These are phyloP conservation scores for Cercophora samala DNA, from an alignment of 495 filamentous ascomycete species.

Conservation along the genomic window DNA sequence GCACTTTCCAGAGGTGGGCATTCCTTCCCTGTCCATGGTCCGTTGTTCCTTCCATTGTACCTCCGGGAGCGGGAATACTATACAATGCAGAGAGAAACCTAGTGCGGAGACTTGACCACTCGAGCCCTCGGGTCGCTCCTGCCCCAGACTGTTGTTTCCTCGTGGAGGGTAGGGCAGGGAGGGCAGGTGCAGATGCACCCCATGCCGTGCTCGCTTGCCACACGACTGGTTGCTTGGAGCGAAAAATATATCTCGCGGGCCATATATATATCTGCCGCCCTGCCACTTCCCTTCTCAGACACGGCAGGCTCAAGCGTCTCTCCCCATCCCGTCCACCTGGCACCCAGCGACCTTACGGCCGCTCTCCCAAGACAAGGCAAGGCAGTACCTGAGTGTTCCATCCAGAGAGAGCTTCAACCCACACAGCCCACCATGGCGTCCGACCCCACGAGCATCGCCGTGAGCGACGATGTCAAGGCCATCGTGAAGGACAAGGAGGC, in stretches of 20 bases:
- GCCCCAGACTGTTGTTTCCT: not conserved
- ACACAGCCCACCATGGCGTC: constrained; percentile 16
- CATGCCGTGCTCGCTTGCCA: not conserved
- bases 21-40: constrained; percentile 10
- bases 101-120: not conserved
- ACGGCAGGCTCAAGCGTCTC: not conserved
- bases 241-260: constrained; percentile 2
- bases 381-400: not conserved
- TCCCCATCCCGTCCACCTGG: not conserved
- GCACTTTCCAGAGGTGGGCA: constrained; percentile 23
- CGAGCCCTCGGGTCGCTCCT: not conserved
- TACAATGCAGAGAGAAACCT: not conserved
- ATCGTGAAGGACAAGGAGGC: constrained; percentile 21
- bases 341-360: not conserved
- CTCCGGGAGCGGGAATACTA: not conserved
- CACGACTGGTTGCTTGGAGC: not conserved
- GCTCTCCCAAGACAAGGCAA: constrained; percentile 1
- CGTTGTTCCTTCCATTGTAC: not conserved
- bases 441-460: constrained; percentile 18
- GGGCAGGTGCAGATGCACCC: not conserved
- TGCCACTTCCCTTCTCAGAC: not conserved
- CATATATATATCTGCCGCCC: constrained; percentile 10
- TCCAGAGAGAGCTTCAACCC: not conserved
- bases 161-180: not conserved
- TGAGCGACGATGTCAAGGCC: constrained; percentile 17